Evolutionary conservation across 2,329 filamentous ascomycete genomes (phyloP), one percentile per base, ranked within the genome.

Genomic region (Penicillium paneum): DNA sequence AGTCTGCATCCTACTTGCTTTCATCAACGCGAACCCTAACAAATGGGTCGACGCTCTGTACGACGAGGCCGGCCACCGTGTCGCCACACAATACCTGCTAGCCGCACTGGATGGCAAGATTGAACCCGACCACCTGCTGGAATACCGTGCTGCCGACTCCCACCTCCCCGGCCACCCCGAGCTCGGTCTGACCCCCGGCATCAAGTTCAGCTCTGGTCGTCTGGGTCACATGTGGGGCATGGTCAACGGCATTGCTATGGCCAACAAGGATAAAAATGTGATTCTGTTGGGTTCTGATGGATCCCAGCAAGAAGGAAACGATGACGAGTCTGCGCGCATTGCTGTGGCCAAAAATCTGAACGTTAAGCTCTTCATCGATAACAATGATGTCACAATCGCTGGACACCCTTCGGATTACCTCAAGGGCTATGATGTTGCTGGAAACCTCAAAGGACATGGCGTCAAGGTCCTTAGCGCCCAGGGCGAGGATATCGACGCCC

Each of bases 321-420:
- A 75, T 34, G 72, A 70, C n/a, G 72, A 75, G 55, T 71, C 72
- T 8, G 72, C 72, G 1, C 66, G 72, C 2, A 62, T 75, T 54
- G 72, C 72, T 1, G 72, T 74, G 3, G 71, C 70, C 15, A 62
- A 67, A 15, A 64, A 68, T 34, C 61, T 75, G 29, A 74, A 74
- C 13, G 65, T 75, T 38, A 75, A 75, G 64, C 45, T 75, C 12
- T 67, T 75, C 49, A 58, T 75, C 44, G 72, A 75, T 47, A 72
- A 75, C 60, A 75, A 75, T 55, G 71, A 75, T 57, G 72, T 75
- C 28, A 75, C 72, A 0, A 75, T 75, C 54, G 72, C 72, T 3
- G 72, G 72, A 8, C 71, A 75, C 41, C 72, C 72, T 5, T 74
- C 72, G 0, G 55, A 73, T 41, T 75, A 75, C 48, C 64, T 74